phyloP scores from a whole-genome alignment of 192 early-diverging fungal species.

The Podila minutissima region DNA sequence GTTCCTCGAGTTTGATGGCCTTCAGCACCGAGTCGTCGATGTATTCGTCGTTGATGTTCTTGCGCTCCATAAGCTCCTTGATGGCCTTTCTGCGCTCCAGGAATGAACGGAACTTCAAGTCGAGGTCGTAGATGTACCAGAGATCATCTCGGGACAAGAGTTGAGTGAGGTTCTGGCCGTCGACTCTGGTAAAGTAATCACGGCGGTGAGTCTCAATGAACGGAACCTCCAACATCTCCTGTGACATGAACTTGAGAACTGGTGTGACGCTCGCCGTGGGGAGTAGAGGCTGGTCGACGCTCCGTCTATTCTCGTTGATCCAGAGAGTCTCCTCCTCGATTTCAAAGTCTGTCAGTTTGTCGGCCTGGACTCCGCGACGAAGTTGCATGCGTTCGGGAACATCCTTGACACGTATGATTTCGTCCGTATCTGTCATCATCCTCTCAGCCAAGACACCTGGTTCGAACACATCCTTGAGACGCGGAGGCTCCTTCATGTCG shows the following conservation, averaged over 20 bases:
- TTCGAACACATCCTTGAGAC: conserved; percentile 75
- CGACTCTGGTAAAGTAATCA: conserved; percentile 78
- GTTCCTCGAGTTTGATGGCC: conserved; percentile 68
- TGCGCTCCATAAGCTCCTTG: conserved; percentile 60
- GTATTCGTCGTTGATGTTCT: conserved; percentile 56
- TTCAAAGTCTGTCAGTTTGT: conserved; percentile 64
- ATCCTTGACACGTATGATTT: conserved; percentile 86
- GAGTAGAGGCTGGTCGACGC: conserved; percentile 28
- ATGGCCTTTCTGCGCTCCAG: conserved; percentile 67
- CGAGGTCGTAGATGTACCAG: conserved; percentile 91
- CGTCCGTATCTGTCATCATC: conserved; percentile 93
- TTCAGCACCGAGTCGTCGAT: conserved; percentile 58
- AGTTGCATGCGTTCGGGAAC: conserved; percentile 95
- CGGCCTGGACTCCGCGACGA: conserved; percentile 56
- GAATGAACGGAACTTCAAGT: conserved; percentile 79
- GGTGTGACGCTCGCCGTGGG: conserved; percentile 35
- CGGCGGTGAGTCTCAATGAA: conserved; percentile 88
- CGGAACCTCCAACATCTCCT: conserved; percentile 91
- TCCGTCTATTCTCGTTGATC: conserved; percentile 51
- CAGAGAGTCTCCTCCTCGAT: conserved; percentile 73
- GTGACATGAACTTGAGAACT: conserved; percentile 54
- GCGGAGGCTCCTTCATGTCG: conserved; percentile 61
- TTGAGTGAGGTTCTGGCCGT: conserved; percentile 55
- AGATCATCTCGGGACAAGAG: conserved; percentile 76
- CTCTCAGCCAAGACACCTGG: conserved; percentile 87